These are phyloP conservation scores for Heimioporus sp. DNA, from an alignment of 768 basidiomycete species.

Conservation along the genomic window DNA sequence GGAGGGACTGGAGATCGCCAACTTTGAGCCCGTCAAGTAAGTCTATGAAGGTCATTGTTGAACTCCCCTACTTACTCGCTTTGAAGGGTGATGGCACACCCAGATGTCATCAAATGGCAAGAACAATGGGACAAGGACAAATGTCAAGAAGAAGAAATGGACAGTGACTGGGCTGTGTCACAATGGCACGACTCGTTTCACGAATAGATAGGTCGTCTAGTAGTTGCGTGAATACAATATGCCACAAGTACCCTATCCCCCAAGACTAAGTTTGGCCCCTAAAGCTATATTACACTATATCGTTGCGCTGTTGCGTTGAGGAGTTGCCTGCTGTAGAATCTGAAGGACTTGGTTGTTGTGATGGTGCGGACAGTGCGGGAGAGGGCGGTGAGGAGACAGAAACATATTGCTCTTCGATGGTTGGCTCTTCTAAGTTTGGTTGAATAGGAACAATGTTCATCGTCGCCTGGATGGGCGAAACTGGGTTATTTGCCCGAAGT, in stretches of 20 bases:
- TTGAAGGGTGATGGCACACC: constrained; percentile 36
- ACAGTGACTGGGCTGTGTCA: constrained; percentile 30
- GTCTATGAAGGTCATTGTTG: neutral
- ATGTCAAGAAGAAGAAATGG: constrained; percentile 33
- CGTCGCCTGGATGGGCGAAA: constrained; percentile 46
- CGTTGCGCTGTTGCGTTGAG: constrained; percentile 6
- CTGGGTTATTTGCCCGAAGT: constrained; percentile 46
- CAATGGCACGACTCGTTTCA: constrained; percentile 30
- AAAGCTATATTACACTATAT: constrained; percentile 8
- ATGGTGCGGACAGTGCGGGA: constrained; percentile 8
- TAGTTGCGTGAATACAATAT: constrained; percentile 3
- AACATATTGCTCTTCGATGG: constrained; percentile 10
- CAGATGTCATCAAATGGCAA: constrained; percentile 33
- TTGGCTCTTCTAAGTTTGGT: constrained; percentile 24
- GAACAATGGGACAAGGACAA: constrained; percentile 24
- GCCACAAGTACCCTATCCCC: neutral
- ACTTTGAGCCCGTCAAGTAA: constrained; percentile 35
- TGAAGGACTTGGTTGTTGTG: constrained; percentile 15
- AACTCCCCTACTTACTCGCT: neutral
- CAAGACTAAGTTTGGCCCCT: neutral
- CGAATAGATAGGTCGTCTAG: constrained; percentile 5
- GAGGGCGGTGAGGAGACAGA: constrained; percentile 18
- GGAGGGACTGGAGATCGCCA: constrained; percentile 39
- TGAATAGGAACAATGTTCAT: constrained; percentile 31
- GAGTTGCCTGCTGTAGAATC: constrained; percentile 7